A percentile compares a stretch with the other conserved stretches of the same genome.
Evolutionary conservation across 78 protist genomes (phyloP).

Genomic region (Isochrysis galbana): DNA sequence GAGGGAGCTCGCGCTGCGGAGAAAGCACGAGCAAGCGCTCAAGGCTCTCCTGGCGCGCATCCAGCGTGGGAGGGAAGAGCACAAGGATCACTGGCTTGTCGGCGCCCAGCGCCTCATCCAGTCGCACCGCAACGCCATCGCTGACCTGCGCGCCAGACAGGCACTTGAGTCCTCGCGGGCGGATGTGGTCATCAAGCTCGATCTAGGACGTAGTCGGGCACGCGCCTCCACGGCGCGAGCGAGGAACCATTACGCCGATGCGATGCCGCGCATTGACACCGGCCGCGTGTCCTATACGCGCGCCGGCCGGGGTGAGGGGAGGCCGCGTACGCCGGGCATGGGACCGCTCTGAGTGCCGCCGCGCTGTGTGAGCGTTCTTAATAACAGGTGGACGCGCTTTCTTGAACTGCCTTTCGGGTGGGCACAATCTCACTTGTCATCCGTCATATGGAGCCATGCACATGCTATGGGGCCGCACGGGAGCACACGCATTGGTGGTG

Average conservation of each 20-base stretch:
- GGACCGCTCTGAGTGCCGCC: too few relatives aligned
- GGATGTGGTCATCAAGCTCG: background rate
- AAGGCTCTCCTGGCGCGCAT: constrained; percentile 1
- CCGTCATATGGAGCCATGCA: too few relatives aligned
- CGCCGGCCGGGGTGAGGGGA: too few relatives aligned
- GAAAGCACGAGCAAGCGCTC: background rate
- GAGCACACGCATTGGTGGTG: too few relatives aligned
- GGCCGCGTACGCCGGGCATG: too few relatives aligned
- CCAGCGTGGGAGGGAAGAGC: constrained; percentile 24
- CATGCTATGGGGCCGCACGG: too few relatives aligned
- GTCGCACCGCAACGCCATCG: background rate
- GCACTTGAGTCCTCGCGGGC: background rate
- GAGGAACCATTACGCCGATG: background rate
- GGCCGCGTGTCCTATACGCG: too few relatives aligned
- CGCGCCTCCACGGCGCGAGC: background rate
- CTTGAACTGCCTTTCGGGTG: too few relatives aligned
- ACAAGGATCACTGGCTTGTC: constrained; percentile 23
- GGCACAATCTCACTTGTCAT: too few relatives aligned
- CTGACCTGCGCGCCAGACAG: background rate
- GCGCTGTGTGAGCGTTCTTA: too few relatives aligned
- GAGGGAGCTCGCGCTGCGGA: background rate
- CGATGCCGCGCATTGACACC: background rate
- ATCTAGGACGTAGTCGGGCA: background rate
- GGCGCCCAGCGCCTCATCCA: constrained; percentile 32
- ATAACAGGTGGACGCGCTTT: too few relatives aligned